A percentile compares a stretch with the other conserved stretches of the same genome.
Evolutionary conservation across 176 grass and related monocot species (phyloP).

Genomic region (Oryza australiensis): DNA sequence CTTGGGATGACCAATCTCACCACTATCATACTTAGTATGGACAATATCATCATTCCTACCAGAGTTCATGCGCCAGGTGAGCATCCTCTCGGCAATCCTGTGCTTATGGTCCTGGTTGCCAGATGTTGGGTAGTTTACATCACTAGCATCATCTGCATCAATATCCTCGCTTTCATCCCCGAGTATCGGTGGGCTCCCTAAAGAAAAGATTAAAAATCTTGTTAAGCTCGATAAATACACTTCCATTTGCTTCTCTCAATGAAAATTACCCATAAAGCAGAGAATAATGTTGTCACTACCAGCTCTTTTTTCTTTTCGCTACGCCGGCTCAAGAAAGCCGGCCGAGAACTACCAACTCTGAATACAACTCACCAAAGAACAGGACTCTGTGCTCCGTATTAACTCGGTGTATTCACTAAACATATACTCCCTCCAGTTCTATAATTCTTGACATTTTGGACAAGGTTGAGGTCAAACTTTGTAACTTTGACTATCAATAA

Average conservation of each 20-base stretch:
- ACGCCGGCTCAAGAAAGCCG: too few species aligned
- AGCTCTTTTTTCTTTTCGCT: too few species aligned
- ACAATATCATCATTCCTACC: constrained; percentile 53
- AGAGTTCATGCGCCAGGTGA: constrained; percentile 72
- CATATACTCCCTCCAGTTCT: too few species aligned
- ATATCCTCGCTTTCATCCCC: constrained; percentile 72
- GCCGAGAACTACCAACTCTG: neutral
- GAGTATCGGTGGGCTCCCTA: constrained; percentile 70
- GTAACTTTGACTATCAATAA: too few species aligned
- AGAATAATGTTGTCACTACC: neutral
- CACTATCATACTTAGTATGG: constrained; percentile 63
- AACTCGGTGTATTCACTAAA: neutral
- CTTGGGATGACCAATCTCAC: constrained; percentile 71
- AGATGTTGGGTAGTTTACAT: constrained; percentile 63
- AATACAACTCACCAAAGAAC: neutral
- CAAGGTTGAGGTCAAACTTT: too few species aligned
- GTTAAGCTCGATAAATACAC: neutral
- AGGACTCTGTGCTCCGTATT: neutral
- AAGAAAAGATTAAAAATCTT: neutral
- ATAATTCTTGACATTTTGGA: too few species aligned
- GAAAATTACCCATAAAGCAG: too few species aligned
- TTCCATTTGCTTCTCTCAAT: neutral
- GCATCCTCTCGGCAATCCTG: constrained; percentile 82
- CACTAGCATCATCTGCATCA: constrained; percentile 76
- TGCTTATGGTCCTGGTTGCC: constrained; percentile 77